Percentiles rank a stretch among this genome's conserved stretches.
These are phyloP conservation scores for Pichia sporocuriosa DNA, from an alignment of 805 yeast genomes.

Conservation along the genomic window DNA sequence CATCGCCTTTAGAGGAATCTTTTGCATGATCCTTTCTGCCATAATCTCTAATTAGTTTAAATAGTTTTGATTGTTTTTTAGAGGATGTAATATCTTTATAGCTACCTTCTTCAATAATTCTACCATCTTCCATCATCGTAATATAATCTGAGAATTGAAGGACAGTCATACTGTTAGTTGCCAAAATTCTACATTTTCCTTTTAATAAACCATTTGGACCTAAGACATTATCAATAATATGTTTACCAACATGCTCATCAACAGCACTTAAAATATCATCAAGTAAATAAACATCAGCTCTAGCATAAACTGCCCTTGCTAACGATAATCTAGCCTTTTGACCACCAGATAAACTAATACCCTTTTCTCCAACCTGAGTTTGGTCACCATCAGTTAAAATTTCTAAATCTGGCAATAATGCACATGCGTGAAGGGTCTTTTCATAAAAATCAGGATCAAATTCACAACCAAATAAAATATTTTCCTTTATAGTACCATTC, in stretches of 20 bases:
- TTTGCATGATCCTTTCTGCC: constrained; percentile 38
- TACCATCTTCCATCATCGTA: constrained; percentile 54
- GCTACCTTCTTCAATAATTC: constrained; percentile 59
- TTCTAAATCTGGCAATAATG: constrained; percentile 68
- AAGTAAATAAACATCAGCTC: constrained; percentile 84
- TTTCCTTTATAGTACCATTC: constrained; percentile 89
- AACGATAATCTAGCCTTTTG: constrained; percentile 93
- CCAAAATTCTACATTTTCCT: constrained; percentile 46
- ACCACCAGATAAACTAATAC: constrained; percentile 94
- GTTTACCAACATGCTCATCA: constrained; percentile 93
- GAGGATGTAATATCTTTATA: constrained; percentile 40
- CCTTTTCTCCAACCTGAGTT: constrained; percentile 95
- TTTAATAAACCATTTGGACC: constrained; percentile 40
- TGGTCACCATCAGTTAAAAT: constrained; percentile 83
- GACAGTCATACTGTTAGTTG: constrained; percentile 53
- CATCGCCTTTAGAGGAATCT: constrained; percentile 16
- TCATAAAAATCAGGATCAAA: constrained; percentile 78
- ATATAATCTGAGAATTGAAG: constrained; percentile 54
- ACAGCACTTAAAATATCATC: constrained; percentile 96
- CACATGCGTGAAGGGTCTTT: constrained; percentile 81
- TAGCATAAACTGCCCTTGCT: constrained; percentile 92
- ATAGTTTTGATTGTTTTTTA: constrained; percentile 35
- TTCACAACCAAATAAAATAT: constrained; percentile 82
- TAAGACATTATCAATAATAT: constrained; percentile 57
- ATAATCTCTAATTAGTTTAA: constrained; percentile 41